These are phyloP conservation scores for Nissolia schottii DNA, from an alignment of 306 rosid species.

Conservation along the genomic window DNA sequence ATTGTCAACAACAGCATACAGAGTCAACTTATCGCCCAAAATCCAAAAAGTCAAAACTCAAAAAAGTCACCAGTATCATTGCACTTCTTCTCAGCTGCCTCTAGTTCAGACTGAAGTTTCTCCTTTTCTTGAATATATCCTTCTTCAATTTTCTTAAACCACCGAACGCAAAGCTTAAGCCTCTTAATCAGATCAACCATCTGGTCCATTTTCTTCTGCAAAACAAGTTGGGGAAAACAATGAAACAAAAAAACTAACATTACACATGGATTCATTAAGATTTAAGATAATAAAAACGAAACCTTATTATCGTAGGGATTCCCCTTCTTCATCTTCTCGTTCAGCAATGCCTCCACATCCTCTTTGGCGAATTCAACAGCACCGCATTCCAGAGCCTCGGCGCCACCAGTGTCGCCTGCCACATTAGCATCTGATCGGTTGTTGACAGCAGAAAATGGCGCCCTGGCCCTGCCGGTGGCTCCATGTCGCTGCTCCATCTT, in stretches of 20 bases:
- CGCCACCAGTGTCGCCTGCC: constrained; percentile 29
- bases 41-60: background rate
- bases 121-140: constrained; percentile 54
- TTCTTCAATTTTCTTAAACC: constrained; percentile 62
- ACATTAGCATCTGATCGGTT: constrained; percentile 34
- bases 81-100: constrained; percentile 63
- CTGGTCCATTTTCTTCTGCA: constrained; percentile 62
- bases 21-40: background rate
- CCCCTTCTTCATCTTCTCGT: constrained; percentile 55
- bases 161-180: constrained; percentile 66
- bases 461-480: constrained; percentile 39
- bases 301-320: constrained; percentile 73
- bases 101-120: constrained; percentile 54
- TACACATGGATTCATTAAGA: background rate
- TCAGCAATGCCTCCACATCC: constrained; percentile 60
- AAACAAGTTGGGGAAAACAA: background rate
- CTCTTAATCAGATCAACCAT: constrained; percentile 52
- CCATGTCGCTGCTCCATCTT: constrained; percentile 40
- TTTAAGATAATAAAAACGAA: background rate
- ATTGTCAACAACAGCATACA: background rate
- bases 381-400: constrained; percentile 37
- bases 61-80: constrained; percentile 52
- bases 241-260: background rate
- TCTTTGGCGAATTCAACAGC: constrained; percentile 61
- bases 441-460: constrained; percentile 42